A percentile compares a stretch with the other conserved stretches of the same genome.
phyloP scores from a whole-genome alignment of 352 stramenopile genomes.

The Phytophthora quininea region DNA sequence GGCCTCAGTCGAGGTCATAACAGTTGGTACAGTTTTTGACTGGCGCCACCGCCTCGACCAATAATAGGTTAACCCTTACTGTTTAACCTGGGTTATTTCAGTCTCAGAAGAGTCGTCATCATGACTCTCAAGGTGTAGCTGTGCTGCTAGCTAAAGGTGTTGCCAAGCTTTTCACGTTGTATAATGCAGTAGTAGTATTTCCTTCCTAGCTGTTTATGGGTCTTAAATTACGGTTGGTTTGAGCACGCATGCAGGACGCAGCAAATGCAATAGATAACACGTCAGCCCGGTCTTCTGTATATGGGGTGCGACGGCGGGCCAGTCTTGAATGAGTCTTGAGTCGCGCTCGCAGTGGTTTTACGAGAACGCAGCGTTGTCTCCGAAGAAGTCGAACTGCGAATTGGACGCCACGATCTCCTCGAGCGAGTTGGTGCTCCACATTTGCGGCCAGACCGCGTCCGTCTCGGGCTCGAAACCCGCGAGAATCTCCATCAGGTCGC shows the following conservation, averaged over 20 bases:
- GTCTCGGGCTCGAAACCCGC: constrained; percentile 48
- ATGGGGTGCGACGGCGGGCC: not conserved
- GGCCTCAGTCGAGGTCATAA: constrained; percentile 13
- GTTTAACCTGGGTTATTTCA: too few species aligned
- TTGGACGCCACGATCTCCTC: constrained; percentile 38
- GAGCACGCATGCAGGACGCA: constrained; percentile 19
- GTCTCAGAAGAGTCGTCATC: too few species aligned
- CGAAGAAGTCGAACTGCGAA: constrained; percentile 45
- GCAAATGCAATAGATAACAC: constrained; percentile 15
- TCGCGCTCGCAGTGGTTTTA: not conserved
- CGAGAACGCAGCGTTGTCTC: constrained; percentile 15
- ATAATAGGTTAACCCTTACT: not conserved
- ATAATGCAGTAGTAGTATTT: not conserved
- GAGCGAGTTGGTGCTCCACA: constrained; percentile 64
- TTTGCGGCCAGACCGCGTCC: constrained; percentile 35
- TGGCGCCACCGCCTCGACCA: constrained; percentile 16
- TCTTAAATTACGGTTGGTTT: constrained; percentile 28
- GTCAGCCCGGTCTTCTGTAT: not conserved
- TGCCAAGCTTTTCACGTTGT: too few species aligned
- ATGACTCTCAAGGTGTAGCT: too few species aligned
- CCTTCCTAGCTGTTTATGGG: constrained; percentile 28
- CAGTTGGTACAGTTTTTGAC: constrained; percentile 16
- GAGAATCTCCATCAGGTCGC: constrained; percentile 48
- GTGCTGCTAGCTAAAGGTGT: too few species aligned
- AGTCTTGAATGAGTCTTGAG: not conserved